A percentile compares a stretch with the other conserved stretches of the same genome.
phyloP scores from a whole-genome alignment of 1,284 basidiomycete genomes.

The Leccinum subspadiceum region DNA sequence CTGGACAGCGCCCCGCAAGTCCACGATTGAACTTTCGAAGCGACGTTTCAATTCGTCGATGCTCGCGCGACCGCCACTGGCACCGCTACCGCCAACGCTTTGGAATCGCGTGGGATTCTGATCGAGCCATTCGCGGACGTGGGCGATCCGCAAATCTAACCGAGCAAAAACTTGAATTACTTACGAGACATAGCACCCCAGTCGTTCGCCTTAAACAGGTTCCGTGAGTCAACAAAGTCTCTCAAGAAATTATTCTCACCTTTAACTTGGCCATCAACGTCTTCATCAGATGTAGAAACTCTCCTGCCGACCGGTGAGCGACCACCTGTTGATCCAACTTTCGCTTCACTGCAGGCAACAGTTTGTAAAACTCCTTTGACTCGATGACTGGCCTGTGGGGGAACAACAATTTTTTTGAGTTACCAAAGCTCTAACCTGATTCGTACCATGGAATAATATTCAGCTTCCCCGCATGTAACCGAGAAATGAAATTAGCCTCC shows the following conservation, averaged over 20 bases:
- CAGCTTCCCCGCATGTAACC: slow-evolving; percentile 51
- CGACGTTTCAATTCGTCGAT: slow-evolving; percentile 46
- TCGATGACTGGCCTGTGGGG: slow-evolving; percentile 57
- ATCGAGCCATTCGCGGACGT: slow-evolving; percentile 50
- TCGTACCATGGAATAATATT: slow-evolving; percentile 52
- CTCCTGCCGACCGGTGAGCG: slow-evolving; percentile 50
- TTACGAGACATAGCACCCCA: slow-evolving; percentile 62
- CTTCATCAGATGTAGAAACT: slow-evolving; percentile 58
- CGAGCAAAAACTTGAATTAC: slow-evolving; percentile 15
- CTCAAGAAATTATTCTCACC: slow-evolving; percentile 30
- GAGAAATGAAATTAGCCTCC: slow-evolving; percentile 59
- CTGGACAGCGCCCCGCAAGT: slow-evolving; percentile 44
- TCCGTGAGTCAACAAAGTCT: neutral
- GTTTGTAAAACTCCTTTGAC: slow-evolving; percentile 53
- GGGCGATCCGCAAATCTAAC: slow-evolving; percentile 39
- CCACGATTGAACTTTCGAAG: slow-evolving; percentile 42
- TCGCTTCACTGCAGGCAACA: slow-evolving; percentile 48
- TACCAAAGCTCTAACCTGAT: neutral
- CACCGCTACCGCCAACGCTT: slow-evolving; percentile 5
- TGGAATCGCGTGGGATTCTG: slow-evolving; percentile 50
- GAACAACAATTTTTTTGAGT: no score
- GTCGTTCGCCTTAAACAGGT: slow-evolving; percentile 48
- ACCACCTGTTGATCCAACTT: slow-evolving; percentile 45
- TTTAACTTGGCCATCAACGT: slow-evolving; percentile 68
- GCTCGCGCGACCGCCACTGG: slow-evolving; percentile 35